Conservation (phyloP, 2,329 filamentous ascomycete genomes). For the Scedosporium boydii region DNA sequence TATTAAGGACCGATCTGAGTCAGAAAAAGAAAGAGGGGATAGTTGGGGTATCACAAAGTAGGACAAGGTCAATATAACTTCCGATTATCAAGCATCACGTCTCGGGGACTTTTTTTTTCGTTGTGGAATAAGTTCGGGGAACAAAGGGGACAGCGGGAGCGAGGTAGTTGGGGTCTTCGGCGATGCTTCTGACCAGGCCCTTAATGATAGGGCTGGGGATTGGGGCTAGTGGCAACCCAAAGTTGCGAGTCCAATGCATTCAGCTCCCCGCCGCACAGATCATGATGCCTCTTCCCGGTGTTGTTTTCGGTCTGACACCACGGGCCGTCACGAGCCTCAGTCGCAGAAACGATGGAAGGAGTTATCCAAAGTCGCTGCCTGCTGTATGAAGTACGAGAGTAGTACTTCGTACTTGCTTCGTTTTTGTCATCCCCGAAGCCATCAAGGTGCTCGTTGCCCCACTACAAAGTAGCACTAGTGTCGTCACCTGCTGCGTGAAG, state of each 20-base stretch:
- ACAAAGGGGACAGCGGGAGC: neutral
- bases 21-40: neutral
- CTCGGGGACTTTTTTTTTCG: neutral
- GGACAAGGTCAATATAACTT: neutral
- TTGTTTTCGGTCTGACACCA: no score
- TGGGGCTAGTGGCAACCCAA: no score
- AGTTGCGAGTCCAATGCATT: no score
- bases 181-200: no score
- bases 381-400: no score
- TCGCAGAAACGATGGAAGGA: no score
- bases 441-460: slow-evolving; percentile 2
- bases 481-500: neutral
- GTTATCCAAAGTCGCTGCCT: no score
- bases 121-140: neutral
- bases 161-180: neutral
- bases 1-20: neutral
- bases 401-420: neutral
- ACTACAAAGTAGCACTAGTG: neutral
- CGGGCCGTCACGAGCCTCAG: no score
- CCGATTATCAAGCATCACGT: neutral
- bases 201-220: no score
- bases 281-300: no score
- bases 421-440: neutral
- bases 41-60: neutral
- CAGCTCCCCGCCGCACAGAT: no score